Evolutionary conservation across 2,329 filamentous ascomycete species (phyloP).

Genomic region (Chaetomium strumarium): DNA sequence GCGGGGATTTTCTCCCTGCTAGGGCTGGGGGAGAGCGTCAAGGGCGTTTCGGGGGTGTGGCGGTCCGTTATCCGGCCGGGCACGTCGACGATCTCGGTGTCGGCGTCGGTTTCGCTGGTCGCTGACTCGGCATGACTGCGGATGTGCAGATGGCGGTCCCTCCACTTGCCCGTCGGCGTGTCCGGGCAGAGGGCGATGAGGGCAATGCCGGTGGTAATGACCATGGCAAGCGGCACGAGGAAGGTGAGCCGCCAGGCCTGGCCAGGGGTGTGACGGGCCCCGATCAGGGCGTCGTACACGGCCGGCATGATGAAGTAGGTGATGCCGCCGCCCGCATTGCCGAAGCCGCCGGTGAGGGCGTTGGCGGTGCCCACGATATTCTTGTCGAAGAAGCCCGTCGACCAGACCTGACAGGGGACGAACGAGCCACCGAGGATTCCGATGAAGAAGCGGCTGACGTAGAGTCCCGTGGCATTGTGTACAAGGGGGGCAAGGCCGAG

Average conservation of each 20-base stretch:
- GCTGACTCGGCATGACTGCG: conserved; percentile 37
- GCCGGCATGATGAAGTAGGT: conserved; percentile 94
- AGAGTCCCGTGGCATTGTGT: conserved; percentile 60
- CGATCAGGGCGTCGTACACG: conserved; percentile 71
- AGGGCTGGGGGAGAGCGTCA: conserved; percentile 19
- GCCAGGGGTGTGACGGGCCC: conserved; percentile 53
- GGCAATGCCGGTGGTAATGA: conserved; percentile 57
- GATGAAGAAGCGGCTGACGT: conserved; percentile 71
- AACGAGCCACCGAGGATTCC: conserved; percentile 73
- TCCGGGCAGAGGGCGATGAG: conserved; percentile 74
- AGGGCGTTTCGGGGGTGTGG: conserved; percentile 12
- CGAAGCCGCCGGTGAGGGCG: conserved; percentile 75
- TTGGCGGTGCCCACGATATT: conserved; percentile 87
- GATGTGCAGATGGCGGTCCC: conserved; percentile 56
- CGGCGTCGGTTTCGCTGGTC: conserved; percentile 42
- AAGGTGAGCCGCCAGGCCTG: conserved; percentile 81
- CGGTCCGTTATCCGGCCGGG: conserved; percentile 44
- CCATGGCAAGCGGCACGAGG: conserved; percentile 74
- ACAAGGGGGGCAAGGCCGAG: conserved; percentile 77
- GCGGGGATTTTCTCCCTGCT: conserved; percentile 32
- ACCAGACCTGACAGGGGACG: conserved; percentile 88
- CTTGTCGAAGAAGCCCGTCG: conserved; percentile 88
- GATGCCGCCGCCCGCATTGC: conserved; percentile 82
- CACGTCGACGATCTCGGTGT: conserved; percentile 43
- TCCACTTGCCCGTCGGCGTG: conserved; percentile 77